Percentiles rank a stretch among this genome's conserved stretches.
Evolutionary conservation across 1,139 yeast species (phyloP).

Genomic region (Blastobotrys buckinghamii): DNA sequence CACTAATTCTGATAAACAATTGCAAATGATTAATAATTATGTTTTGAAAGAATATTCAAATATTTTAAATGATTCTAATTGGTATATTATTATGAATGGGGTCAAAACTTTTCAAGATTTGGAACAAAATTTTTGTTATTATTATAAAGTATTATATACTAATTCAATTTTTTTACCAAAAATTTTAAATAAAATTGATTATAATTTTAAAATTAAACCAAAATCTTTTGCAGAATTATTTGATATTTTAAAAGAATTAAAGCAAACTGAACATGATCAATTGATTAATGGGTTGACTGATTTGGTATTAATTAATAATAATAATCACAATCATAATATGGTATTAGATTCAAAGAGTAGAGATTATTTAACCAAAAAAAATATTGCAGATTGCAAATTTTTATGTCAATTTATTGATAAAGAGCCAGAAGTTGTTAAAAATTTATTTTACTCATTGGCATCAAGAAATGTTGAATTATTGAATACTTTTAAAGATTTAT

Average conservation of each 20-base stretch:
- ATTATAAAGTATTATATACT: constrained; percentile 4
- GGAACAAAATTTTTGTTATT: constrained; percentile 4
- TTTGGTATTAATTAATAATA: neutral
- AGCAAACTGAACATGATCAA: neutral
- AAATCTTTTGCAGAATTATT: constrained; percentile 5
- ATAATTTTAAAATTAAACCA: neutral
- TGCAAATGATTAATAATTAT: constrained; percentile 1
- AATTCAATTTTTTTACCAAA: neutral
- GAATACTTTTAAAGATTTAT: neutral
- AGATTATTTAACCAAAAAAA: neutral
- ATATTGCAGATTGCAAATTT: neutral
- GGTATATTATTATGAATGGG: constrained; percentile 8
- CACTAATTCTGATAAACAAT: neutral
- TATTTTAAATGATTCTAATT: neutral
- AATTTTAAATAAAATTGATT: neutral
- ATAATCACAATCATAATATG: neutral
- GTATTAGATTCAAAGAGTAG: neutral
- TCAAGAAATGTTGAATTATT: neutral
- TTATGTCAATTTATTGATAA: neutral
- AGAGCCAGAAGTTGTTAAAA: constrained; percentile 1
- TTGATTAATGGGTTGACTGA: neutral
- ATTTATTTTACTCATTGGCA: neutral
- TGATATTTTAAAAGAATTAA: neutral
- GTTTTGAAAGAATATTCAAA: neutral
- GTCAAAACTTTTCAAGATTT: constrained; percentile 1